Evolutionary conservation across 495 filamentous ascomycete species (phyloP), one percentile per base, ranked within the genome.

Genomic region (Xylaria venustula): DNA sequence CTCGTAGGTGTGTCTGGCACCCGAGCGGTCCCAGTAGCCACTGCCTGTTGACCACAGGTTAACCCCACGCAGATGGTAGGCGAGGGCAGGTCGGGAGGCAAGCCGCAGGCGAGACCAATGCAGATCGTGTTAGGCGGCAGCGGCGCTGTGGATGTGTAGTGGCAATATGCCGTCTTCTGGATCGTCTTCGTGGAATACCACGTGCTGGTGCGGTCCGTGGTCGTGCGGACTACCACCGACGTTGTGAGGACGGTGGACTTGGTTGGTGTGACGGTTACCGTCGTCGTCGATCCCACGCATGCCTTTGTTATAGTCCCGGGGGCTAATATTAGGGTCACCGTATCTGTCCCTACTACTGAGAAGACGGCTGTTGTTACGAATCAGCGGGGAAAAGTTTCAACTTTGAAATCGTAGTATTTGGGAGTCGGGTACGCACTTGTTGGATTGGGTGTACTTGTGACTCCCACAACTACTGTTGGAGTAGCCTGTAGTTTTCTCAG

Each of bases 381-480:
- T 40, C 11, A n/a, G 54, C 12, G 9, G 1, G 17, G 7, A 11
- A 14, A 11, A 34, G 30, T 5, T 34, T 34, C 17, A n/a, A 14
- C n/a, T 22, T 8, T 9, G n/a, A 8, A 22, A 50, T 19, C 46
- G 11, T 37, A 36, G 17, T 1, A 49, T 20, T 32, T 14, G 26
- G n/a, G n/a, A n/a, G n/a, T n/a, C n/a, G n/a, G n/a, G n/a, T 14
- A 37, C 54, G 7, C 71, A 78, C 74, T 79, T 37, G 65, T 66
- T 8, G 72, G 71, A 40, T 64, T 64, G 12, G 76, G 72, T 17
- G 75, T 79, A 52, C 69, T 76, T 15, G 76, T 79, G 41, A 71
- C 60, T 17, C 76, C 76, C 19, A 77, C 37, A 5, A 73, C 58
- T 9, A 76, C 72, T 2, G 76, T 79, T 22, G 76, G 76, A 0